phyloP scores from a whole-genome alignment of 2,329 filamentous ascomycete species.

The Sporothrix variecibatus region DNA sequence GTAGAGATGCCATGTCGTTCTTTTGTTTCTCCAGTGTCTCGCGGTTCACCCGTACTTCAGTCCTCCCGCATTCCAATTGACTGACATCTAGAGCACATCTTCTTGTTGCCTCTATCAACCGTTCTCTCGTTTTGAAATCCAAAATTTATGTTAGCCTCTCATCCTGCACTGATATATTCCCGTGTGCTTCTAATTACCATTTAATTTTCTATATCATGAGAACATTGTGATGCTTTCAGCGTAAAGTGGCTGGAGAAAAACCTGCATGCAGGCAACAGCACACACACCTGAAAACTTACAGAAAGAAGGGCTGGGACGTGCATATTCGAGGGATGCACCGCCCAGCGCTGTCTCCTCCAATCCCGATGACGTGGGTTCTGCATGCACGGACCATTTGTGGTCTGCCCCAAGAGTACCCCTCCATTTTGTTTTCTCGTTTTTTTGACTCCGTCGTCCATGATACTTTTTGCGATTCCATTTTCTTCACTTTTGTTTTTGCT shows the following conservation, averaged over 20 bases:
- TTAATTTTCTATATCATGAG: not conserved
- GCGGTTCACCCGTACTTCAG: not conserved
- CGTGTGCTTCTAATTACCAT: not conserved
- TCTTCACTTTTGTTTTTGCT: not conserved
- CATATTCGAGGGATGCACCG: conserved; percentile 3
- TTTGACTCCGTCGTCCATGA: not conserved
- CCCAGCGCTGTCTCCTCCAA: conserved; percentile 8
- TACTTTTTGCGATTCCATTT: not conserved
- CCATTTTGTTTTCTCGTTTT: conserved; percentile 1
- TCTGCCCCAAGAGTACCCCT: not conserved
- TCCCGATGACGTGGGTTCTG: conserved; percentile 19
- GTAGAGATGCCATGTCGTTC: not conserved
- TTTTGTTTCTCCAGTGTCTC: not conserved
- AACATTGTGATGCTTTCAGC: not conserved
- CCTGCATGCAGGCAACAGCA: conserved; percentile 12
- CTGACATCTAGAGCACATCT: not conserved
- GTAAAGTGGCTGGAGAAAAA: conserved; percentile 1
- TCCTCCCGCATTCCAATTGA: not conserved
- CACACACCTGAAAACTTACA: not conserved
- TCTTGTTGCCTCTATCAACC: not conserved
- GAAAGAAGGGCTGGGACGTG: conserved; percentile 8
- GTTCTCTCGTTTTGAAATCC: not conserved
- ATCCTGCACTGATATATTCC: not conserved
- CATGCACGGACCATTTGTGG: conserved; percentile 8
- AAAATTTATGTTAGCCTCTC: not conserved